These are phyloP conservation scores for Diversispora eburnea DNA, from an alignment of 192 early-diverging fungal species.

Conservation along the genomic window DNA sequence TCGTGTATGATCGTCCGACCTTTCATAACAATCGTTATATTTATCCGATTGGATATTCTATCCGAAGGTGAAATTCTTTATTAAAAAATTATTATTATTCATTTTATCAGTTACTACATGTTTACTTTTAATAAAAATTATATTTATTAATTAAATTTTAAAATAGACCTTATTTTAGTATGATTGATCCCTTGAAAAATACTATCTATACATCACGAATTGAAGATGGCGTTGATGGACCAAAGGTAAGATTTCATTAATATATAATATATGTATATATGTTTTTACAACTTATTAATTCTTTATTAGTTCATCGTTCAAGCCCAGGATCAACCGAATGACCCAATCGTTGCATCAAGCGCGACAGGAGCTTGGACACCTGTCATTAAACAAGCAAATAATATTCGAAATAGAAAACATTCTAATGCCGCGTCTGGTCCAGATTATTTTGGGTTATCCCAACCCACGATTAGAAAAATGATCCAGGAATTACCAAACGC, in stretches of 20 bases:
- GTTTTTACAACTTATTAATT: neutral
- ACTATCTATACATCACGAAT: slow-evolving; percentile 67
- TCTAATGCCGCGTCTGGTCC: slow-evolving; percentile 73
- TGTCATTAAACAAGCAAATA: slow-evolving; percentile 68
- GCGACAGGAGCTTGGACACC: slow-evolving; percentile 76
- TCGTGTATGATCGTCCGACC: slow-evolving; percentile 53
- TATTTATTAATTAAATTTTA: slow-evolving; percentile 9
- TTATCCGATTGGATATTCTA: slow-evolving; percentile 75
- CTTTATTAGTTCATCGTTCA: slow-evolving; percentile 56
- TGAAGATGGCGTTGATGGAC: slow-evolving; percentile 63
- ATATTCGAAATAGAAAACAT: slow-evolving; percentile 58
- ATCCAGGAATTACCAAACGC: slow-evolving; percentile 76
- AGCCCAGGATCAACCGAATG: slow-evolving; percentile 63
- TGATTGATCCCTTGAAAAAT: slow-evolving; percentile 52
- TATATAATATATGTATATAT: neutral
- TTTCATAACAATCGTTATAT: slow-evolving; percentile 83
- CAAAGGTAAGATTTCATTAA: slow-evolving; percentile 35
- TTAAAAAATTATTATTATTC: neutral
- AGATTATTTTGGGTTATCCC: slow-evolving; percentile 83
- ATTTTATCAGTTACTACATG: neutral
- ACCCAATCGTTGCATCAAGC: slow-evolving; percentile 52
- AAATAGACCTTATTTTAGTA: slow-evolving; percentile 61
- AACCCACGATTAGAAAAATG: slow-evolving; percentile 67
- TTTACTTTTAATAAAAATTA: neutral
- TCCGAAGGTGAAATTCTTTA: slow-evolving; percentile 38